Base-by-base conservation (phyloP, 176 grass and related monocot genomes). In the Oropetium thomaeum region DNA sequence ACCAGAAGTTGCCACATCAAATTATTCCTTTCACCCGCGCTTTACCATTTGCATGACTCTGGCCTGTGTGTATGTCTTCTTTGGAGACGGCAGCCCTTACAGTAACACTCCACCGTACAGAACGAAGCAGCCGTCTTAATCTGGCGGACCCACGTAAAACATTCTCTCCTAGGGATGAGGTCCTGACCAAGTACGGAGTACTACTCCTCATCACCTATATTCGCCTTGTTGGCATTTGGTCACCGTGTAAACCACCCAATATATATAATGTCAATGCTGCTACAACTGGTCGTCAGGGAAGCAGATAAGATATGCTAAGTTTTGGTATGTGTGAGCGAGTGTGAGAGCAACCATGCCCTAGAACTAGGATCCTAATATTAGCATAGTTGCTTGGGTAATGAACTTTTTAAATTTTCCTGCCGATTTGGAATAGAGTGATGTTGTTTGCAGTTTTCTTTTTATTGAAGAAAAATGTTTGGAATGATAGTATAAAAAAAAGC, bases 101-200 rank as follows among this genome's bases (percentile, higher is more conserved):
- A 33, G 74, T n/a, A 76, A 64, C 74, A 48, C 74, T 76, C 64
- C 12, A 49, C 41, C 59, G 3, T 32, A 43, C 66, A 27, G 28
- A 68, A n/a, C n/a, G n/a, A n/a, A 43, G 34, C 48, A 34, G 34
- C 62, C 9, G 52, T 79, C 69, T 55, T 75, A 49, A 76, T 76
- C 41, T 58, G 23, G 70, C 5, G 74, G 67, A 23, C 44, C 75
- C 70, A 45, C 69, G 12, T 4, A 47, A 79, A 69, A 84, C 81
- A 88, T 88, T 88, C 86, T 88, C 64, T 83, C 62, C 80, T 88
- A 61, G 62, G 53, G 74, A 79, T 63, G 69, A 11, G 75, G 55
- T 49, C 43, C 53, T 7, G n/a, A 58, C 47, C 14, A n/a, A n/a
- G n/a, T n/a, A 16, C 35, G 2, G 22, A 38, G 49, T 43, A 10